Conservation (phyloP, 768 basidiomycete species). For the Auriscalpium vulgare region DNA sequence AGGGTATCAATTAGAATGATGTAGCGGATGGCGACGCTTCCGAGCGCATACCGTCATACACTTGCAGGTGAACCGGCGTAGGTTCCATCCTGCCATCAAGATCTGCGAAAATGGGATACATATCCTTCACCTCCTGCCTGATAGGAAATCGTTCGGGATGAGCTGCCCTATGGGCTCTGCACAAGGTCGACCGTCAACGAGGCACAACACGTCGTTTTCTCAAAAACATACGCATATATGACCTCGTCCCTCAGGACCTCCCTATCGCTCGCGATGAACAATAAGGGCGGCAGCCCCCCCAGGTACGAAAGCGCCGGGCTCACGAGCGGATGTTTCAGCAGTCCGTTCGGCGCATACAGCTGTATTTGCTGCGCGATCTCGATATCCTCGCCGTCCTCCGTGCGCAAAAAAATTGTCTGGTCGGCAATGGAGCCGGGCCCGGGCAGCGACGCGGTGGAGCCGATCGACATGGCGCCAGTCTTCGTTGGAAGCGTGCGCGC, state of each 20-base stretch:
- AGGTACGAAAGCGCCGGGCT: conserved; percentile 77
- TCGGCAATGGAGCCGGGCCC: conserved; percentile 25
- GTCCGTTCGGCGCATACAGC: conserved; percentile 74
- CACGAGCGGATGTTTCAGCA: conserved; percentile 73
- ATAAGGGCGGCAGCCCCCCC: conserved; percentile 83
- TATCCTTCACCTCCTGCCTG: conserved; percentile 31
- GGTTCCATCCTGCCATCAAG: conserved; percentile 48
- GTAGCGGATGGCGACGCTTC: conserved; percentile 9
- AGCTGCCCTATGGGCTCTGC: conserved; percentile 86
- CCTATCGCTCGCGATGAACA: conserved; percentile 80
- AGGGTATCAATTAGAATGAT: background rate
- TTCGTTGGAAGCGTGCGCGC: conserved; percentile 17
- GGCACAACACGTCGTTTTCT: background rate
- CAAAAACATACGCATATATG: conserved; percentile 60
- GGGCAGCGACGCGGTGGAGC: conserved; percentile 39
- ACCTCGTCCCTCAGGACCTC: conserved; percentile 92
- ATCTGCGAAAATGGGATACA: conserved; percentile 51
- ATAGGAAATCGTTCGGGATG: conserved; percentile 63
- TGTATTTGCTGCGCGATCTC: conserved; percentile 69
- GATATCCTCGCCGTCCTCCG: conserved; percentile 43
- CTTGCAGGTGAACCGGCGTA: conserved; percentile 85
- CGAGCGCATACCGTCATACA: conserved; percentile 66
- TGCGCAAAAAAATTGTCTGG: conserved; percentile 38
- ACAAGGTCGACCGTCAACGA: background rate
- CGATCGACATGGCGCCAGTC: conserved; percentile 37